phyloP scores from a whole-genome alignment of 129 eudicot genomes.

The Solidago caesia region DNA sequence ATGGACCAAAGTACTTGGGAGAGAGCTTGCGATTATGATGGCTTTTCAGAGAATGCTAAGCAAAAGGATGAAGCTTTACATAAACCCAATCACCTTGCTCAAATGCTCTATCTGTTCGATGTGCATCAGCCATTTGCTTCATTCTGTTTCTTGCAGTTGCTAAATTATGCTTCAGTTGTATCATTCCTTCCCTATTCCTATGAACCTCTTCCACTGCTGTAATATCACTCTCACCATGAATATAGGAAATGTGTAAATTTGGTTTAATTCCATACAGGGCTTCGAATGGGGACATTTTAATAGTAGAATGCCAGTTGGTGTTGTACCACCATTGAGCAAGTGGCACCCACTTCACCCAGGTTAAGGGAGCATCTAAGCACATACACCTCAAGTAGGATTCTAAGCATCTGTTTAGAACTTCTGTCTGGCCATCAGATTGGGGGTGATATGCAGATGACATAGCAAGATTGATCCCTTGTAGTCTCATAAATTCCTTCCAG shows the following conservation, averaged over 20 bases:
- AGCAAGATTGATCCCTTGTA: no score
- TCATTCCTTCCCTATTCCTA: neutral
- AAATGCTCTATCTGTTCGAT: neutral
- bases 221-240: neutral
- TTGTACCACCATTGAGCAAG: no score
- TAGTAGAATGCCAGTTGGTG: neutral
- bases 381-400: neutral
- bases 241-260: neutral
- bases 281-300: neutral
- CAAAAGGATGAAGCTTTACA: neutral
- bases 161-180: neutral
- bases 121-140: neutral
- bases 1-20: neutral
- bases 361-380: neutral
- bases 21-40: no score
- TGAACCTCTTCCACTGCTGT: neutral
- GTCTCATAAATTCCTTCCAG: no score
- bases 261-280: neutral
- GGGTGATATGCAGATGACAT: neutral
- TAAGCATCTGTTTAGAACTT: neutral
- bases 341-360: neutral
- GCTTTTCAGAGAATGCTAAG: neutral
- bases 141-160: neutral
- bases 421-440: neutral
- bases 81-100: neutral